Evolutionary conservation across 768 basidiomycete species (phyloP).

Genomic region (Leccinum incarnatum): DNA sequence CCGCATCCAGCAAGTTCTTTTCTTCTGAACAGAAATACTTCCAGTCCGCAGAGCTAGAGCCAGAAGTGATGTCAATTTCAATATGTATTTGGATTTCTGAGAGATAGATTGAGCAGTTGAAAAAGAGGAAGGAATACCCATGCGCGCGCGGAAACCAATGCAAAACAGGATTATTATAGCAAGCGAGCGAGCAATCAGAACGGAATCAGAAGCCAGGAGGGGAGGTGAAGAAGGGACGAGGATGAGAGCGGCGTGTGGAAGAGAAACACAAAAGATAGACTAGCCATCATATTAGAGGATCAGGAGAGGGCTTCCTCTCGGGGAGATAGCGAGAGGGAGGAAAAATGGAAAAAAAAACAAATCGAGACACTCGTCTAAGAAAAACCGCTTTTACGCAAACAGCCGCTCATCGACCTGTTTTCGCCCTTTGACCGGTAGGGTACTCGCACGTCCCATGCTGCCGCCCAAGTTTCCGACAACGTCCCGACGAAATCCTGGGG

Average conservation of each 20-base stretch:
- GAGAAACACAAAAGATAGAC: conserved; percentile 5
- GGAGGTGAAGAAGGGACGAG: neutral
- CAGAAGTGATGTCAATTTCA: neutral
- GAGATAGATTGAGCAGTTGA: neutral
- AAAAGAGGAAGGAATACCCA: neutral
- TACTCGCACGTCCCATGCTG: conserved; percentile 19
- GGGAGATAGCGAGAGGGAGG: neutral
- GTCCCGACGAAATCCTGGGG: conserved; percentile 28
- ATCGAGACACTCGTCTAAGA: conserved; percentile 9
- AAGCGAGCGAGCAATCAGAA: conserved; percentile 1
- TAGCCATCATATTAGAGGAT: conserved; percentile 9
- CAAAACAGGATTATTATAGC: conserved; percentile 21
- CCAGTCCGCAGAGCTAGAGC: neutral
- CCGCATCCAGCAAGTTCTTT: neutral
- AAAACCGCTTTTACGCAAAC: conserved; percentile 15
- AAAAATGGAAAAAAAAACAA: neutral
- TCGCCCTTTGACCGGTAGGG: conserved; percentile 28
- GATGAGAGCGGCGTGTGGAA: neutral
- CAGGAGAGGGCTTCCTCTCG: neutral
- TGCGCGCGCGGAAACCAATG: conserved; percentile 8
- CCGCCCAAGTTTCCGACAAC: conserved; percentile 2
- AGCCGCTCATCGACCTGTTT: conserved; percentile 24
- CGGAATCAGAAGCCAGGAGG: neutral
- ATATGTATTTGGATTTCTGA: neutral
- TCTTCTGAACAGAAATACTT: neutral